Evolutionary conservation across 495 filamentous ascomycete species (phyloP), one percentile per base, ranked within the genome.

Genomic region (Staphylotrichum tortipilum): DNA sequence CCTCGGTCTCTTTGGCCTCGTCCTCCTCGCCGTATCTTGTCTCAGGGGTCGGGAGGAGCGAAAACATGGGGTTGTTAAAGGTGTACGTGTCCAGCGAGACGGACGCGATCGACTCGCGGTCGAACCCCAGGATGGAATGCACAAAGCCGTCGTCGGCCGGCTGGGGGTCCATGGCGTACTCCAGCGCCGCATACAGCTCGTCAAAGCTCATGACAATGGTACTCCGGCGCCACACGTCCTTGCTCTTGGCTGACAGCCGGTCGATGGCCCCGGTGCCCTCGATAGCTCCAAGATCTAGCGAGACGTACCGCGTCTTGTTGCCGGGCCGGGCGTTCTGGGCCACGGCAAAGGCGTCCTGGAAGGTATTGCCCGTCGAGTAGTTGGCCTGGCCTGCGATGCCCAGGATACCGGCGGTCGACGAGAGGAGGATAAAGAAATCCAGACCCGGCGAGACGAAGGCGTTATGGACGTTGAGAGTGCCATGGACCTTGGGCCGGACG

Each of bases 301-400:
- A 38, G 15, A 38, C 35, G 35, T 38, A 38, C 17, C 35, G 35
- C 19, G 35, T 38, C 17, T n/a, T n/a, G n/a, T n/a, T n/a, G n/a
- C n/a, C n/a, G n/a, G n/a, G n/a, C n/a, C n/a, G n/a, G n/a, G n/a
- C n/a, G n/a, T n/a, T n/a, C n/a, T n/a, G n/a, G n/a, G n/a, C n/a
- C n/a, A n/a, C n/a, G n/a, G n/a, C n/a, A n/a, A 80, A 70, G 10
- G 71, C 62, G 31, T 78, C 75, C 30, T 73, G 61, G 52, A 70
- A 78, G 4, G 60, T 56, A 43, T 64, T 69, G 11, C 56, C 71
- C 2, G 72, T 70, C 7, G 56, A 54, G 50, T 78, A 79, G 57
- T 74, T 74, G 39, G 58, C 59, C 54, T 79, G 70, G 14, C 66
- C 64, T 2, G 56, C 37, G 7, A 69, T 57, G 9, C 68, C 73